These are phyloP conservation scores for Penicillium robsamsonii DNA, from an alignment of 495 filamentous ascomycete species.

Conservation along the genomic window DNA sequence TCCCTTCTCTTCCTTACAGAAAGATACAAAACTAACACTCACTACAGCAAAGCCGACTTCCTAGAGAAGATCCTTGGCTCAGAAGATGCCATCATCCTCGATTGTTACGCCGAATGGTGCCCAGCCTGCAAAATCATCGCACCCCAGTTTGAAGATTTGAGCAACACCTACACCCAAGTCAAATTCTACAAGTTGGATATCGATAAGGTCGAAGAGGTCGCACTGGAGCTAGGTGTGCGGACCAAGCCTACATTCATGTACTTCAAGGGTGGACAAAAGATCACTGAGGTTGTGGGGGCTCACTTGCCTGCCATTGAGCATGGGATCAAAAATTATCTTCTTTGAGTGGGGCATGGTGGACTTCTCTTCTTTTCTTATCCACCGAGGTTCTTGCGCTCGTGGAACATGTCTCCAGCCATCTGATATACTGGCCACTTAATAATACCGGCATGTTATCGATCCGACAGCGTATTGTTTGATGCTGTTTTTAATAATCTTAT, in stretches of 20 bases:
- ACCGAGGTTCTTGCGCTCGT: not conserved
- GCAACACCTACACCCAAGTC: conserved; percentile 50
- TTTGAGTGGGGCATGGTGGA: not conserved
- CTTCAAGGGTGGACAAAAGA: conserved; percentile 70
- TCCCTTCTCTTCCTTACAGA: not conserved
- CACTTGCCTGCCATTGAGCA: conserved; percentile 42
- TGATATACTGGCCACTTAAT: not conserved
- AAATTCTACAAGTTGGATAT: conserved; percentile 88
- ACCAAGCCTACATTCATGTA: conserved; percentile 88
- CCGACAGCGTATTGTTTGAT: not conserved
- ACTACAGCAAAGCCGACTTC: conserved; percentile 19
- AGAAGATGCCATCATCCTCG: conserved; percentile 60
- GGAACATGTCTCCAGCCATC: not conserved
- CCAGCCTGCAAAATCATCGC: conserved; percentile 85
- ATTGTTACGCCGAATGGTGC: conserved; percentile 87
- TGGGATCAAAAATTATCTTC: conserved; percentile 10
- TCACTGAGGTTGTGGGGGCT: conserved; percentile 68
- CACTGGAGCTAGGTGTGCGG: conserved; percentile 70
- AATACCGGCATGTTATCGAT: not conserved
- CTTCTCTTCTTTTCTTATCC: not conserved
- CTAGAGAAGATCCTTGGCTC: conserved; percentile 32
- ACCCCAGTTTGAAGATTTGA: conserved; percentile 63
- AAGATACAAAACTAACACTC: not conserved
- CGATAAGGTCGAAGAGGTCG: conserved; percentile 69
- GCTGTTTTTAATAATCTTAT: not conserved